A percentile compares a stretch with the other conserved stretches of the same genome.
phyloP scores from a whole-genome alignment of 306 rosid genomes.

The Cucumis cinereus region DNA sequence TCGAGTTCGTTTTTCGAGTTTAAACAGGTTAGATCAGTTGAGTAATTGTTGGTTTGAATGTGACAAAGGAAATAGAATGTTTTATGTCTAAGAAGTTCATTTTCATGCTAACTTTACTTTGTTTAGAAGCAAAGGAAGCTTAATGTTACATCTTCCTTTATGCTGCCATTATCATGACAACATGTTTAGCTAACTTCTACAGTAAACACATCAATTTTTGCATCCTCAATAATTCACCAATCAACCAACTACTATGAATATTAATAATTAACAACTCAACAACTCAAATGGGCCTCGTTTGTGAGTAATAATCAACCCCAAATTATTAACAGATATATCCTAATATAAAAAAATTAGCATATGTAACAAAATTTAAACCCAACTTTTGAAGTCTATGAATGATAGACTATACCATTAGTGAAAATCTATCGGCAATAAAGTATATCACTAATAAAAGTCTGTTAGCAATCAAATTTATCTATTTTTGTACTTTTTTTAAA shows the following conservation, averaged over 20 bases:
- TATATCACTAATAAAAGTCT: too few relatives aligned
- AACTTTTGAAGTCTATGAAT: too few relatives aligned
- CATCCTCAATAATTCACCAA: background rate
- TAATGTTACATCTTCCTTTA: background rate
- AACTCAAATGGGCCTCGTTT: background rate
- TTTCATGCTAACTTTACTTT: background rate
- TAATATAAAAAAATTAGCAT: too few relatives aligned
- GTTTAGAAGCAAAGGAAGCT: slow-evolving; percentile 4
- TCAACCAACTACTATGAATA: background rate
- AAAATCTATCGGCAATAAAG: too few relatives aligned
- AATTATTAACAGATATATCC: too few relatives aligned
- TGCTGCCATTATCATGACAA: background rate
- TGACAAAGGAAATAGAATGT: background rate
- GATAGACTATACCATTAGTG: too few relatives aligned
- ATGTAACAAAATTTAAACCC: too few relatives aligned
- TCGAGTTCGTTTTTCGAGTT: background rate
- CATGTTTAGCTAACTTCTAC: background rate
- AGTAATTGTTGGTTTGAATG: background rate
- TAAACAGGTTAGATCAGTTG: background rate
- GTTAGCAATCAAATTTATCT: too few relatives aligned
- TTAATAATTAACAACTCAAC: background rate
- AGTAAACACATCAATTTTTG: background rate
- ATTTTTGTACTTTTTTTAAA: too few relatives aligned
- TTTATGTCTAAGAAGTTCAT: background rate
- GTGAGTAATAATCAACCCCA: background rate